Base-by-base conservation (phyloP, 2,329 filamentous ascomycete species). In the Curvularia verruculosa region DNA sequence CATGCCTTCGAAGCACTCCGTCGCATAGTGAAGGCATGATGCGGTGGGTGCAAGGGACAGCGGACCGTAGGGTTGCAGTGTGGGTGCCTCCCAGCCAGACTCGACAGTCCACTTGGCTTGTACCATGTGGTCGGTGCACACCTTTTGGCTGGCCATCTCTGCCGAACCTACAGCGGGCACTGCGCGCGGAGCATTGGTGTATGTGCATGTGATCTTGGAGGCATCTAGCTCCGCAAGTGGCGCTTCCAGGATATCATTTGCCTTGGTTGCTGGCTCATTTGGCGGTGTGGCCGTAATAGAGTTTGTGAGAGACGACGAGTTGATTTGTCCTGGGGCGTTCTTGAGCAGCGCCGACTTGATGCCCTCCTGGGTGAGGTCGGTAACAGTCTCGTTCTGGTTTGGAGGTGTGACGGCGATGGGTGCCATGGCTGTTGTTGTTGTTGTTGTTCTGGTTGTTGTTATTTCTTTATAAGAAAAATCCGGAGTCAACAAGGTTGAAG, bases 111-210 rank as follows among this genome's bases (percentile, higher is more conserved):
- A 96, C 52, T 80, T 79, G 19, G 82, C 88, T 49, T 87, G 88
- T 68, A 95, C 82, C 92, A 96, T 96, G 82, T 97, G 93, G 82
- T 97, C 92, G 61, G 90, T 92, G 81, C 83, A 85, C 57, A 76
- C 74, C 59, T 77, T 78, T 47, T 78, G 73, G 40, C 73, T 69
- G 44, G 69, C 61, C 64, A 75, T 72, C 59, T 81, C 79, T 24
- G 75, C 64, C 39, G 75, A 76, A 57, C 76, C 73, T 37, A 75
- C 68, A 15, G 63, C 71, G 34, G 81, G 81, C 3, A 81, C 78
- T 24, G 76, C 24, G 54, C 79, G 77, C 3, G 79, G 79, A 4
- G 70, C 52, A 2, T 67, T 71, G 56, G 77, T 81, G 69, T 76
- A 73, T 52, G 75, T 78, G 56, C 72, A 74, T 55, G 69, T 73